Conservation (phyloP, 345 rosid species). For the Chamaenerion angustifolium region DNA sequence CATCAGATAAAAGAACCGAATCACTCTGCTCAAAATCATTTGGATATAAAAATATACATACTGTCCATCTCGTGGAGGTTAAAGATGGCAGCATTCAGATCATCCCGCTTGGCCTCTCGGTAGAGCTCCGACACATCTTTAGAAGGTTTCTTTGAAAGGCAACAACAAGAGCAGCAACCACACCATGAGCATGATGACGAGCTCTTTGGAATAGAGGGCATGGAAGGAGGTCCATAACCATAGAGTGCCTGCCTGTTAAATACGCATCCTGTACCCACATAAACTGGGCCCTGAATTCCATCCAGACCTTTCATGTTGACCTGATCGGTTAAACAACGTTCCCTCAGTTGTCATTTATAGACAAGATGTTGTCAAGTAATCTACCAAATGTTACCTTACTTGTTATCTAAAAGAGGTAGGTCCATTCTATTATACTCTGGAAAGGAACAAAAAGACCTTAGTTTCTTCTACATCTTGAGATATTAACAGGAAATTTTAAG, state of each 20-base stretch:
- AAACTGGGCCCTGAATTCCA: slow-evolving; percentile 95
- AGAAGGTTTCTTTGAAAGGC: slow-evolving; percentile 43
- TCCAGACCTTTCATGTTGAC: slow-evolving; percentile 95
- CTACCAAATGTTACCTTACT: too few species aligned
- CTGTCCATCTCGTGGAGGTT: slow-evolving; percentile 81
- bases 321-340: slow-evolving; percentile 18
- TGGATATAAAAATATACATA: slow-evolving; percentile 16
- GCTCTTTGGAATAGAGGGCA: slow-evolving; percentile 50
- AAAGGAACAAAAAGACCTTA: too few species aligned
- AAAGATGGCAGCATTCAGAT: slow-evolving; percentile 84
- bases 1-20: neutral
- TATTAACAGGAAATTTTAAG: too few species aligned
- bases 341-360: too few species aligned
- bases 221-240: slow-evolving; percentile 80
- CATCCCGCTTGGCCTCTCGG: slow-evolving; percentile 77
- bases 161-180: slow-evolving; percentile 55
- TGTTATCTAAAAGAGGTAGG: too few species aligned
- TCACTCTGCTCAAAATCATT: neutral
- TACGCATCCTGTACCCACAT: slow-evolving; percentile 91
- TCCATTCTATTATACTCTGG: too few species aligned
- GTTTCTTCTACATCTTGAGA: too few species aligned
- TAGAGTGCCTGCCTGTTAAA: slow-evolving; percentile 92
- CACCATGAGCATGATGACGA: slow-evolving; percentile 52
- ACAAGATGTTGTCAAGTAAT: too few species aligned
- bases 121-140: slow-evolving; percentile 65